Base-by-base conservation (phyloP, 1,284 basidiomycete genomes). In the Rugosomyces carneus region DNA sequence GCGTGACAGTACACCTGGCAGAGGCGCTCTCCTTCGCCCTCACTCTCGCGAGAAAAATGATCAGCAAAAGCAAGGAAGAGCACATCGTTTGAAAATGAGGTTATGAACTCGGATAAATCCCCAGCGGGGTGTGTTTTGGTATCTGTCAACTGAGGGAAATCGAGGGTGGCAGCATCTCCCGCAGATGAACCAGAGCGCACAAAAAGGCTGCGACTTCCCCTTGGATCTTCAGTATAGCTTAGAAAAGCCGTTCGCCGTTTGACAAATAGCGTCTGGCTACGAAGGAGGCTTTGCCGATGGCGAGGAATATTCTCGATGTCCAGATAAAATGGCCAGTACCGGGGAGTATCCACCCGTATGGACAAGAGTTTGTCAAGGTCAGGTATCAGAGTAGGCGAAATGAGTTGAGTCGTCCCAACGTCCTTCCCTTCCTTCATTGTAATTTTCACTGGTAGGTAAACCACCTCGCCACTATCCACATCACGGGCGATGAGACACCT, bases 251-350 rank as follows among this genome's bases (percentile, higher is more conserved):
- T 87, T 37, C 91, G 80, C 16, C 94, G 84, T 65, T 98, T 95
- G 47, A 98, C 94, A 54, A 81, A 93, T 16, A 97, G 71, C 0
- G 89, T 94, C 54, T 91, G 86, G 47, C 77, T 86, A 35, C 72
- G 75, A 26, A 94, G 66, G 24, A 96, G 75, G 5, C 75, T 73
- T 34, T 78, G 76, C 40, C 78, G 76, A 61, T 93, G 86, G n/a
- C 72, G 73, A 2, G 80, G 72, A 42, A 81, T 73, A 41, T 80
- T 70, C 35, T 78, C 73, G 19, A 90, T 76, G 57, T 93, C 85
- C 36, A 95, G 75, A 47, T 83, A 80, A 64, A 93, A 87, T 0
- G 92, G 87, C 89, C 93, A 97, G 65, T 99, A 98, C 9, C 95
- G 80, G 5, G 90, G 90, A 0, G 90, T 94, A 59, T 95, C 93